phyloP scores from a whole-genome alignment of 1,139 yeast genomes.

The Yamadazyma dendronema region DNA sequence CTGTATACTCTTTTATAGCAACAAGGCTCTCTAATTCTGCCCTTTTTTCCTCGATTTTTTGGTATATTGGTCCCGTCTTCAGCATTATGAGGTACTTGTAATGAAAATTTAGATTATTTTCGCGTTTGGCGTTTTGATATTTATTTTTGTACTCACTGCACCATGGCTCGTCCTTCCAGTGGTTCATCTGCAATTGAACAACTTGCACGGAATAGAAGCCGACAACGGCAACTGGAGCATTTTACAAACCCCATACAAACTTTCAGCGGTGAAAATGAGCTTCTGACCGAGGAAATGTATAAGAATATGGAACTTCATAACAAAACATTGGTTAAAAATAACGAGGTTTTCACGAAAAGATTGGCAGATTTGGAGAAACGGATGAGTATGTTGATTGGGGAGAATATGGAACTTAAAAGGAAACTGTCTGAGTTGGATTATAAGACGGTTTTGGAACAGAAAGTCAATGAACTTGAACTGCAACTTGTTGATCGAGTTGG shows the following conservation, averaged over 20 bases:
- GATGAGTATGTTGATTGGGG: conserved; percentile 45
- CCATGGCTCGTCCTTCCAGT: conserved; percentile 21
- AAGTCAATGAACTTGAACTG: conserved; percentile 12
- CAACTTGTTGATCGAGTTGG: conserved; percentile 9
- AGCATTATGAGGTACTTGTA: conserved; percentile 8
- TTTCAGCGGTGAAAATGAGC: too few species aligned
- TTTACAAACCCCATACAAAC: too few species aligned
- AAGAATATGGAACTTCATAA: conserved; percentile 41
- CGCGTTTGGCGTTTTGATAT: conserved; percentile 1
- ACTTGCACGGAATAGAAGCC: conserved; percentile 11
- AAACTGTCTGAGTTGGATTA: conserved; percentile 1
- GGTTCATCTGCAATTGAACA: conserved; percentile 16
- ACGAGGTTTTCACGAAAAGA: conserved; percentile 48
- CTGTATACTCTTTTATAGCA: conserved; percentile 50
- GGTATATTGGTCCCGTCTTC: conserved; percentile 20
- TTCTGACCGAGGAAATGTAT: background rate
- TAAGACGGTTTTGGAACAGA: background rate
- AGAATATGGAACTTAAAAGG: conserved; percentile 38
- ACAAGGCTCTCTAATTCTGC: conserved; percentile 52
- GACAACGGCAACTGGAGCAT: background rate
- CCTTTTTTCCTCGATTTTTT: conserved; percentile 44
- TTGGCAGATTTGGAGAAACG: conserved; percentile 51
- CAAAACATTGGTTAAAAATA: conserved; percentile 53
- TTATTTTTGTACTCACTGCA: background rate
- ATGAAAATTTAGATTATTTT: background rate